Conservation (phyloP, 768 basidiomycete species). For the Lactarius tabidus region DNA sequence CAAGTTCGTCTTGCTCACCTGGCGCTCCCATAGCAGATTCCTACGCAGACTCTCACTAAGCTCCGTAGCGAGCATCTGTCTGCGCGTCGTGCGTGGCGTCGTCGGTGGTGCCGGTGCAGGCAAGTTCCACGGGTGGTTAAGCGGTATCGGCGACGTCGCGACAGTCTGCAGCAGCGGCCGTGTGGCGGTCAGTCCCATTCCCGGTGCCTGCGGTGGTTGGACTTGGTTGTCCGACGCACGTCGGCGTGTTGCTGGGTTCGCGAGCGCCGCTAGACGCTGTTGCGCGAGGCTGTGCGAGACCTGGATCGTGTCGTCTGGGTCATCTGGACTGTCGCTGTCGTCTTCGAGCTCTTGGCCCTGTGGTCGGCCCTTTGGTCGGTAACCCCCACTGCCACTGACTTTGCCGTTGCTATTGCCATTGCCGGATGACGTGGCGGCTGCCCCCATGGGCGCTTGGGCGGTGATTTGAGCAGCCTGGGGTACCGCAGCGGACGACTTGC, state of each 20-base stretch:
- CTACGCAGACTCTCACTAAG: slow-evolving; percentile 79
- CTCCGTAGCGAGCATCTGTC: slow-evolving; percentile 81
- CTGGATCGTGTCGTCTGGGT: slow-evolving; percentile 49
- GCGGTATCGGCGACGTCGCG: slow-evolving; percentile 52
- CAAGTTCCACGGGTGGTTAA: slow-evolving; percentile 68
- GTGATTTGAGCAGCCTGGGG: slow-evolving; percentile 53
- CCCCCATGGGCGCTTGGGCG: slow-evolving; percentile 31
- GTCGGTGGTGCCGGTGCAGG: slow-evolving; percentile 62
- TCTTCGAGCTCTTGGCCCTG: slow-evolving; percentile 65
- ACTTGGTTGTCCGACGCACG: slow-evolving; percentile 36
- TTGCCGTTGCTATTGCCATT: slow-evolving; percentile 6
- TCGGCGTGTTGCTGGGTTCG: slow-evolving; percentile 37
- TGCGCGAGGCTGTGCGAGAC: slow-evolving; percentile 68
- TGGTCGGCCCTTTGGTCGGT: slow-evolving; percentile 63
- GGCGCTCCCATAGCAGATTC: slow-evolving; percentile 78
- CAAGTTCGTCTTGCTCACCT: slow-evolving; percentile 53
- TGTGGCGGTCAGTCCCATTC: background rate
- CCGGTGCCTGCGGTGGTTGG: slow-evolving; percentile 14
- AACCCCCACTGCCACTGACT: slow-evolving; percentile 32
- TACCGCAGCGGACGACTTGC: slow-evolving; percentile 55
- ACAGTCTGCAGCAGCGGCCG: slow-evolving; percentile 33
- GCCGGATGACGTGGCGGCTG: background rate
- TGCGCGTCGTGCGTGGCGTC: slow-evolving; percentile 80
- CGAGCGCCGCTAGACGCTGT: slow-evolving; percentile 57
- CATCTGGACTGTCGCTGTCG: slow-evolving; percentile 49